A percentile compares a stretch with the other conserved stretches of the same genome.
These are phyloP conservation scores for Pythium dissotocum DNA, from an alignment of 352 stramenopile species.

Conservation along the genomic window DNA sequence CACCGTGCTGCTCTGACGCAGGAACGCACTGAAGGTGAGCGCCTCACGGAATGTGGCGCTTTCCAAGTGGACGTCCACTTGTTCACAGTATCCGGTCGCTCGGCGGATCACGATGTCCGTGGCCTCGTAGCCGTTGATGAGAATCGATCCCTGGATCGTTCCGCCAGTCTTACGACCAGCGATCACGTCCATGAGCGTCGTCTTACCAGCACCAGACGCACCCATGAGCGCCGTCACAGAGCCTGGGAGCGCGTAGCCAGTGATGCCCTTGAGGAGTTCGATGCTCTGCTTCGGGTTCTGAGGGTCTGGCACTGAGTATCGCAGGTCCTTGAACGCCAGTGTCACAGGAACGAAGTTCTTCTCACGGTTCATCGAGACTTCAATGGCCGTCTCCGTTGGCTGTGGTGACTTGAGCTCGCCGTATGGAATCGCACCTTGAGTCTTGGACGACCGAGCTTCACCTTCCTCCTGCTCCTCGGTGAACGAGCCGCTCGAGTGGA, in stretches of 20 bases:
- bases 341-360: slow-evolving; percentile 31
- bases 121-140: slow-evolving; percentile 88
- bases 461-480: neutral
- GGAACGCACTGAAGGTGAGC: slow-evolving; percentile 90
- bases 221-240: slow-evolving; percentile 78
- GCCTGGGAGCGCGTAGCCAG: slow-evolving; percentile 47
- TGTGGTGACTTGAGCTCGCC: slow-evolving; percentile 16
- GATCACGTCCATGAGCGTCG: slow-evolving; percentile 95
- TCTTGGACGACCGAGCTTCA: neutral
- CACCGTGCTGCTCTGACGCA: slow-evolving; percentile 57
- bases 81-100: slow-evolving; percentile 49
- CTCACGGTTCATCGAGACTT: neutral
- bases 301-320: slow-evolving; percentile 43
- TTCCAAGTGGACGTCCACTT: slow-evolving; percentile 90
- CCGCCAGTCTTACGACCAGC: slow-evolving; percentile 91
- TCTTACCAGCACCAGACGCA: slow-evolving; percentile 88
- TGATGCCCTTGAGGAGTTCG: slow-evolving; percentile 63
- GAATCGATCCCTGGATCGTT: slow-evolving; percentile 80
- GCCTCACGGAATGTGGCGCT: slow-evolving; percentile 91
- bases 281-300: slow-evolving; percentile 32
- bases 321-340: slow-evolving; percentile 46
- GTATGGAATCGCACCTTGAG: neutral
- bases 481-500: neutral
- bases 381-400: slow-evolving; percentile 4
- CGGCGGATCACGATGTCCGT: slow-evolving; percentile 48